A percentile compares a stretch with the other conserved stretches of the same genome.
Conservation (phyloP, 345 rosid genomes). For the Linum trigynum region DNA sequence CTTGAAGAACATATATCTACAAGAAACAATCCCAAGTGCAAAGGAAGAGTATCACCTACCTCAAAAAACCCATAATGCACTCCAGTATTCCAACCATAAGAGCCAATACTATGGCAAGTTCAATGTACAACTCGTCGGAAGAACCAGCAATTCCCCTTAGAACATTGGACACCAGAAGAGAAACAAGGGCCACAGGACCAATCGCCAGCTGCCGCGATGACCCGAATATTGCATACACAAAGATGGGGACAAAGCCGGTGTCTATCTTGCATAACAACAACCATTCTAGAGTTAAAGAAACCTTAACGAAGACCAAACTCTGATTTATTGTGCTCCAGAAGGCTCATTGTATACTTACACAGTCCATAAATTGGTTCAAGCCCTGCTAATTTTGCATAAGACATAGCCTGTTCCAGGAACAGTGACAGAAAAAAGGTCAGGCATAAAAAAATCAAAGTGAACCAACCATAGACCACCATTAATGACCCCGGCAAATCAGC, state of each 20-base stretch:
- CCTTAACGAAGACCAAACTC: background rate
- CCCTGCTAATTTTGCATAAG: slow-evolving; percentile 97
- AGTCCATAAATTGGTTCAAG: slow-evolving; percentile 84
- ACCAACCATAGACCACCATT: slow-evolving; percentile 4
- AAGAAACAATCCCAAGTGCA: background rate
- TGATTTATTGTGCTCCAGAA: background rate
- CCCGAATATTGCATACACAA: slow-evolving; percentile 79
- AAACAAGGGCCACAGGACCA: slow-evolving; percentile 98
- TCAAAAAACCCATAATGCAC: slow-evolving; percentile 87
- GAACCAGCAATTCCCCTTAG: slow-evolving; percentile 57
- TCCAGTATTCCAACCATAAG: slow-evolving; percentile 90
- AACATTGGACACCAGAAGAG: slow-evolving; percentile 92
- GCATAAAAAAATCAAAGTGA: slow-evolving; percentile 4
- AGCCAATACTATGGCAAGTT: slow-evolving; percentile 85
- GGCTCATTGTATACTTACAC: slow-evolving; percentile 47
- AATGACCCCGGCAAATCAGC: background rate
- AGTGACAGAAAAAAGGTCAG: slow-evolving; percentile 11
- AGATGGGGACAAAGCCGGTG: slow-evolving; percentile 84
- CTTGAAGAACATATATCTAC: background rate
- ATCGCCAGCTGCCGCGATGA: slow-evolving; percentile 97
- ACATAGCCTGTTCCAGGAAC: slow-evolving; percentile 77
- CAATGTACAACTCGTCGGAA: slow-evolving; percentile 63
- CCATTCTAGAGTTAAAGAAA: slow-evolving; percentile 7
- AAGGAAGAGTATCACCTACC: slow-evolving; percentile 31
- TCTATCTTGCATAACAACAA: slow-evolving; percentile 42